Base-by-base conservation (phyloP, 2,329 filamentous ascomycete species). In the Volutella citrinella region DNA sequence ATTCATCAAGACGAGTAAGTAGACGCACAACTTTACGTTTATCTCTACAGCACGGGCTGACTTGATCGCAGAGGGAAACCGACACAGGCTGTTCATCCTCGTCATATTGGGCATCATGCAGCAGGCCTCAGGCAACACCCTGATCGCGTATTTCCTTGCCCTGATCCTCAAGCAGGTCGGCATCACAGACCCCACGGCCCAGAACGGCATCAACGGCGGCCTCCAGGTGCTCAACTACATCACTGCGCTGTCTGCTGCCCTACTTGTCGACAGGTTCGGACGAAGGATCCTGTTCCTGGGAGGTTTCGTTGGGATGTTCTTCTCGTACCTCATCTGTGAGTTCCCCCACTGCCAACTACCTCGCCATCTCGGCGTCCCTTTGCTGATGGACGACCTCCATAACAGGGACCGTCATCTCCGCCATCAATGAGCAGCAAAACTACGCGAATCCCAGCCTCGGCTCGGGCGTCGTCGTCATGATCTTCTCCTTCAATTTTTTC, bases 81-180 rank as follows among this genome's bases (percentile, higher is more conserved):
- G 55, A 15, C 51, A 57, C n/a, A 42, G 59, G 0, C 37, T 57
- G 2, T 56, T 61, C 17, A 53, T 63, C 3, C 27, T 57, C 0
- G 51, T 47, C 15, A 48, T 60, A 5, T 55, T 54, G 0, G 42
- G 59, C 1, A 59, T 59, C 32, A 8, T 46, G 3, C 57, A 60
- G 19, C 59, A 54, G 54, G n/a, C n/a, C n/a, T 43, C 42, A 0
- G 58, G 58, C 0, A 44, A 38, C 15, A 59, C 56, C 3, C 50
- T 60, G 12, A 55, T 59, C 1, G 59, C 55, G 0, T 67, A 66
- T 32, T 64, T 63, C 34, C 52, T 65, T 3, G 57, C 61, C 5
- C 49, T 56, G 1, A 61, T 66, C 46, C 49, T 66, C 6, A 50
- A 56, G 8, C 55, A 56, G 6, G 50, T 65, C 11, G 62, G 61